phyloP scores from a whole-genome alignment of 1,139 yeast genomes.

The Arxiozyma slooffiae region DNA sequence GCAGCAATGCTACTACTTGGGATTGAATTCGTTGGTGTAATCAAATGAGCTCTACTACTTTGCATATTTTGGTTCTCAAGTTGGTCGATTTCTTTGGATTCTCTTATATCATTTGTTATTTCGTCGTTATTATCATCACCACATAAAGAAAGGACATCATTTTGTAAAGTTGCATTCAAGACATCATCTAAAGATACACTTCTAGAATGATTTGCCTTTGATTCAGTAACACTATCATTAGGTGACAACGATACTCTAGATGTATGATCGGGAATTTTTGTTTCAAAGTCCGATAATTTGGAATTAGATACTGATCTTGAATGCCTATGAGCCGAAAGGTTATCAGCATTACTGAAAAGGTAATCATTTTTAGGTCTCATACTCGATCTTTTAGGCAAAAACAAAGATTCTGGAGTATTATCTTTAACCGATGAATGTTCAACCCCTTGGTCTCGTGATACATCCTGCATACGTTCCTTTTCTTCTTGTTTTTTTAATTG shows the following conservation, averaged over 20 bases:
- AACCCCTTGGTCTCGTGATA: neutral
- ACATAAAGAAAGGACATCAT: conserved; percentile 11
- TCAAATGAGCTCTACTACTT: neutral
- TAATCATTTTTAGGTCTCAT: conserved; percentile 2
- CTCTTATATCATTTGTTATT: neutral
- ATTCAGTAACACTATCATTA: neutral
- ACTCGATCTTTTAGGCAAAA: conserved; percentile 7
- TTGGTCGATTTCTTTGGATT: neutral
- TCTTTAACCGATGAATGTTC: neutral
- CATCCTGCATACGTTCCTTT: neutral
- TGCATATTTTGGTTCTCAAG: neutral
- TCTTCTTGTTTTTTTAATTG: conserved; percentile 9
- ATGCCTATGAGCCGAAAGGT: conserved; percentile 1
- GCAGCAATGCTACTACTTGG: neutral
- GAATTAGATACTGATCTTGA: conserved; percentile 6
- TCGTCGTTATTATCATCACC: conserved; percentile 4
- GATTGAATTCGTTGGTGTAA: neutral
- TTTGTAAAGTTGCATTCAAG: conserved; percentile 24
- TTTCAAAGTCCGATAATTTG: neutral
- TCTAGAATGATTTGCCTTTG: conserved; percentile 11
- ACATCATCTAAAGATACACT: conserved; percentile 25
- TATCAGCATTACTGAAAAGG: neutral
- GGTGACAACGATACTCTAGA: neutral
- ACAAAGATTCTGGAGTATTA: neutral
- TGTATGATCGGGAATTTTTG: neutral